These are phyloP conservation scores for Oldenlandia corymbosa DNA, from an alignment of 257 asterid genomes.

Conservation along the genomic window DNA sequence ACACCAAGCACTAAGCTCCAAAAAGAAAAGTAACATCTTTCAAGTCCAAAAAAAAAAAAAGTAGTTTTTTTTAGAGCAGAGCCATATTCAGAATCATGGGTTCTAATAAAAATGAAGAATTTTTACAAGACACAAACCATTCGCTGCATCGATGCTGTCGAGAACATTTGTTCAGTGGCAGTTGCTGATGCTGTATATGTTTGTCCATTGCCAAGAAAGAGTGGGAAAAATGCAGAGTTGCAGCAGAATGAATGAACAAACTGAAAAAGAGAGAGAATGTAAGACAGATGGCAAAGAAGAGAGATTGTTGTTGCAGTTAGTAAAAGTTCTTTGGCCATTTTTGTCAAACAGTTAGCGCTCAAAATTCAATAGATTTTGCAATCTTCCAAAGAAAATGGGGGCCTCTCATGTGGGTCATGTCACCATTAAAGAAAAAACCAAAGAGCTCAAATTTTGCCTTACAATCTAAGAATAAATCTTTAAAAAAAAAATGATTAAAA, in stretches of 20 bases:
- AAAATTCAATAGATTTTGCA: constrained; percentile 46
- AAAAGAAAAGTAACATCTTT: neutral
- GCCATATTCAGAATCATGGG: neutral
- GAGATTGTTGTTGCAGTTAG: constrained; percentile 33
- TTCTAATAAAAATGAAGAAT: neutral
- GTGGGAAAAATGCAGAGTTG: constrained; percentile 25
- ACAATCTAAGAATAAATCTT: constrained; percentile 1
- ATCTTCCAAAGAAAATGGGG: constrained; percentile 45
- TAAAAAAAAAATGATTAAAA: no score
- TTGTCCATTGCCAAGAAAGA: constrained; percentile 55
- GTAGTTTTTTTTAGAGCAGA: neutral
- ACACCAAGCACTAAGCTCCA: neutral
- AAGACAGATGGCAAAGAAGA: constrained; percentile 32
- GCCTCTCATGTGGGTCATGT: constrained; percentile 59
- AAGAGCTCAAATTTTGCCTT: neutral
- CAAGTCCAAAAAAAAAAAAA: neutral
- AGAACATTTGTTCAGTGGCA: constrained; percentile 52
- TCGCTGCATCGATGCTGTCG: constrained; percentile 65
- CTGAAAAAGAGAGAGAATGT: constrained; percentile 31
- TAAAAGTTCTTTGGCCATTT: constrained; percentile 38
- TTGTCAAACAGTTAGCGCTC: constrained; percentile 48
- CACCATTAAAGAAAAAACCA: constrained; percentile 15
- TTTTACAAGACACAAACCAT: constrained; percentile 45
- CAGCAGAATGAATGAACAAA: constrained; percentile 30
- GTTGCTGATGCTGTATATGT: constrained; percentile 36